Evolutionary conservation across 306 rosid species (phyloP).

Genomic region (Datisca glomerata): DNA sequence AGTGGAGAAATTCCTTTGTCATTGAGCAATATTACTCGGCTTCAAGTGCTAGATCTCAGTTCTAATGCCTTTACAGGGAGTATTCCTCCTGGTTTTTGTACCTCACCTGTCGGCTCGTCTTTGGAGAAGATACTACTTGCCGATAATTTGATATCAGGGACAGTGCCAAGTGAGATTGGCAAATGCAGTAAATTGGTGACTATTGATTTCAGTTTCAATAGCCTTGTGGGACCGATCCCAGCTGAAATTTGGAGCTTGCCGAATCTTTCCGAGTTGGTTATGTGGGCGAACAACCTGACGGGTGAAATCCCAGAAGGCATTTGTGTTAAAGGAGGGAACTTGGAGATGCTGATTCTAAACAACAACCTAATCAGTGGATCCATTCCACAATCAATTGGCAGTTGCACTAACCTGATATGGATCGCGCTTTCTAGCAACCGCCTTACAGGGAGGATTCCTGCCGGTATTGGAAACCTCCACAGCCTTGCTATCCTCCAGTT

Average conservation of each 20-base stretch:
- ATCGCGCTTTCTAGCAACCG: slow-evolving; percentile 46
- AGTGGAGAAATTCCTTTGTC: slow-evolving; percentile 34
- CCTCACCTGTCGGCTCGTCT: slow-evolving; percentile 6
- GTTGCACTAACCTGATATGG: slow-evolving; percentile 59
- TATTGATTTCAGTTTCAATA: slow-evolving; percentile 59
- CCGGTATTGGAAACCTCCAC: slow-evolving; percentile 38
- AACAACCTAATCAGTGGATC: slow-evolving; percentile 45
- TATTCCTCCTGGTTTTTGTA: slow-evolving; percentile 40
- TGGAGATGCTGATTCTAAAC: slow-evolving; percentile 47
- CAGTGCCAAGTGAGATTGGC: slow-evolving; percentile 39
- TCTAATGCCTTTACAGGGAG: slow-evolving; percentile 38
- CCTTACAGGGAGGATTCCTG: slow-evolving; percentile 44
- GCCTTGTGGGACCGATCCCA: slow-evolving; percentile 51
- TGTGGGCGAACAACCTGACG: slow-evolving; percentile 59
- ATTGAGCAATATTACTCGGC: slow-evolving; percentile 31
- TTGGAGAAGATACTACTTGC: slow-evolving; percentile 51
- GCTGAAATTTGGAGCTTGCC: slow-evolving; percentile 46
- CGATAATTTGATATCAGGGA: slow-evolving; percentile 36
- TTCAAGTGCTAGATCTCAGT: slow-evolving; percentile 51
- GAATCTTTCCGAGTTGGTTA: slow-evolving; percentile 45
- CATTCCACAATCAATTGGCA: slow-evolving; percentile 47
- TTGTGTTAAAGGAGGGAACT: slow-evolving; percentile 36
- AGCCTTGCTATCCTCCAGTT: slow-evolving; percentile 54
- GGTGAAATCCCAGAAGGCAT: slow-evolving; percentile 58
- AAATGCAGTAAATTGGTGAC: slow-evolving; percentile 36